phyloP scores from a whole-genome alignment of 2,329 filamentous ascomycete genomes.

The Coleophoma cylindrospora region DNA sequence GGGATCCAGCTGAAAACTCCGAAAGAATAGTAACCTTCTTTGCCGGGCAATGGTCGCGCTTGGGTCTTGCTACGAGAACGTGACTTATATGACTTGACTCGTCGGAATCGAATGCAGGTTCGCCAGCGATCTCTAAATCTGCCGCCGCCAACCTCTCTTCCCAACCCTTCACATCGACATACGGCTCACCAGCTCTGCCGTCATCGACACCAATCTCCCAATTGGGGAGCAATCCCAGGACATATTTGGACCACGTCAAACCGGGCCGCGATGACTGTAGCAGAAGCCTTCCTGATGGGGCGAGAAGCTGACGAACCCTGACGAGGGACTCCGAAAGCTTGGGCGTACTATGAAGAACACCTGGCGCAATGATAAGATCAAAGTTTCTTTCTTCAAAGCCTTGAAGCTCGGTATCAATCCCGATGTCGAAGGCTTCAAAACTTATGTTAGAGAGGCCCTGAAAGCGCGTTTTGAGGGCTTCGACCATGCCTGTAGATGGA shows the following conservation, averaged over 20 bases:
- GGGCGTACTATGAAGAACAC: constrained; percentile 20
- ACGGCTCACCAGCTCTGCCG: constrained; percentile 18
- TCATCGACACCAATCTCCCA: constrained; percentile 28
- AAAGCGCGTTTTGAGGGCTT: constrained; percentile 25
- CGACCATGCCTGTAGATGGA: constrained; percentile 25
- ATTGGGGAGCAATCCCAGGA: constrained; percentile 19
- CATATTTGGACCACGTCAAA: constrained; percentile 1
- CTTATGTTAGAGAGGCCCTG: constrained; percentile 21
- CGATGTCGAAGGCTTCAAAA: constrained; percentile 29
- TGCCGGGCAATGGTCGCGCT: neutral
- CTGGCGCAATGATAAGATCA: constrained; percentile 21
- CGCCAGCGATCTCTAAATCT: constrained; percentile 28
- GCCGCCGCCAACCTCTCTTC: constrained; percentile 17
- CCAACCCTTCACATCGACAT: constrained; percentile 21
- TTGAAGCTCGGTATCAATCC: constrained; percentile 24
- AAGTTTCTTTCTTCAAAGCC: constrained; percentile 27
- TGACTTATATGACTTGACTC: constrained; percentile 8
- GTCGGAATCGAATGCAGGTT: constrained; percentile 11
- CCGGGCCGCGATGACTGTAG: constrained; percentile 6
- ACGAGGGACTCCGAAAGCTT: constrained; percentile 9
- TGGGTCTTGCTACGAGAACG: constrained; percentile 5
- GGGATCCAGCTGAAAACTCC: neutral
- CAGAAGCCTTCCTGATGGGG: constrained; percentile 11
- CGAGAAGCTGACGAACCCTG: constrained; percentile 10
- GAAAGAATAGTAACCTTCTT: neutral